Evolutionary conservation across 305 asterid genomes (phyloP).

Genomic region (Withania somnifera): DNA sequence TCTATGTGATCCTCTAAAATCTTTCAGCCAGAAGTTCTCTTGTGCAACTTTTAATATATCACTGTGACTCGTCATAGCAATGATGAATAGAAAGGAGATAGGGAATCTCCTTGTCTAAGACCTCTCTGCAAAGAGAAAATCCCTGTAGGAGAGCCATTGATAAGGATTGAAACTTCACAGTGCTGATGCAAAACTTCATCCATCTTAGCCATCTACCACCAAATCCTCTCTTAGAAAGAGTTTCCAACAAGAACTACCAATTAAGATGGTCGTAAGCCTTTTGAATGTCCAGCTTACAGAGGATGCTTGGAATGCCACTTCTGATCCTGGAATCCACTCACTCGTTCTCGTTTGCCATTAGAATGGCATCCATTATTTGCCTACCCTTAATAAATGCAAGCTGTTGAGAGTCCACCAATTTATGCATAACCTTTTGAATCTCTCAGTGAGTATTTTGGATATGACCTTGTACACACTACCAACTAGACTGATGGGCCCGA

Average conservation of each 20-base stretch:
- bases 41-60: background rate
- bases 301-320: background rate
- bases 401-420: background rate
- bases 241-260: background rate
- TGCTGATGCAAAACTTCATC: background rate
- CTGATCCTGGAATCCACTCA: background rate
- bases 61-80: background rate
- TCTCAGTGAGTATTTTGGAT: no score
- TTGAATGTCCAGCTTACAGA: background rate
- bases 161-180: background rate
- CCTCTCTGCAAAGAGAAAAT: background rate
- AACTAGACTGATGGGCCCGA: no score
- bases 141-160: background rate
- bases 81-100: background rate
- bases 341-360: background rate
- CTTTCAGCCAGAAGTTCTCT: background rate
- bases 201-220: background rate
- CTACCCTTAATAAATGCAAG: background rate
- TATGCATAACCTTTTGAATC: no score
- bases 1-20: background rate
- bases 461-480: no score
- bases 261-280: background rate
- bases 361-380: background rate
- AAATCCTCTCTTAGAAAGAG: background rate
- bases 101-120: background rate